phyloP scores from a whole-genome alignment of 192 early-diverging fungal species.

The Neocallimastix lanati region DNA sequence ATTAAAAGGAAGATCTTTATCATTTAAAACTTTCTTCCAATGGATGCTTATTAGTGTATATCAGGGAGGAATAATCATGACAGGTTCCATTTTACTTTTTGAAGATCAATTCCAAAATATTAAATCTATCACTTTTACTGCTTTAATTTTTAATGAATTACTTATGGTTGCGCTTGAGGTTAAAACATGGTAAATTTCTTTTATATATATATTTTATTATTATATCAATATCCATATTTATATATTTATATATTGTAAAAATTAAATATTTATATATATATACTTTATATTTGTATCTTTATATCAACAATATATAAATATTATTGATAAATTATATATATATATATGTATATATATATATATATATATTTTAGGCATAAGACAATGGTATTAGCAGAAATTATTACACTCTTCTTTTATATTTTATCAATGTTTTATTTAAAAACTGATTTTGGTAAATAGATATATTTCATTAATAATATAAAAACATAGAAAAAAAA shows the following conservation, averaged over 20 bases:
- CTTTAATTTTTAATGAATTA: slow-evolving; percentile 82
- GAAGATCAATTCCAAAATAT: slow-evolving; percentile 90
- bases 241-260: too few relatives aligned
- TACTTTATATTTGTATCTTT: too few relatives aligned
- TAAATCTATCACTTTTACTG: slow-evolving; percentile 86
- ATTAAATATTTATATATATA: too few relatives aligned
- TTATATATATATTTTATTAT: too few relatives aligned
- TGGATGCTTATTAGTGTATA: slow-evolving; percentile 91
- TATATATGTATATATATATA: too few relatives aligned
- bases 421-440: slow-evolving; percentile 75
- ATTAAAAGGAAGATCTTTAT: slow-evolving; percentile 77
- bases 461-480: too few relatives aligned
- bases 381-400: slow-evolving; percentile 68
- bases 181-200: slow-evolving; percentile 62
- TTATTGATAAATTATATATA: too few relatives aligned
- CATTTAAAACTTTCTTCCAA: slow-evolving; percentile 81
- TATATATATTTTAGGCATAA: too few relatives aligned
- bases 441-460: slow-evolving; percentile 74
- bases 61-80: slow-evolving; percentile 88
- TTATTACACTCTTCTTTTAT: slow-evolving; percentile 66
- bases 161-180: slow-evolving; percentile 92
- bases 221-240: too few relatives aligned
- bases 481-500: too few relatives aligned
- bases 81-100: slow-evolving; percentile 81
- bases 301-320: too few relatives aligned